Conservation (phyloP, 2,329 filamentous ascomycete species). For the Aureobasidium zeae region DNA sequence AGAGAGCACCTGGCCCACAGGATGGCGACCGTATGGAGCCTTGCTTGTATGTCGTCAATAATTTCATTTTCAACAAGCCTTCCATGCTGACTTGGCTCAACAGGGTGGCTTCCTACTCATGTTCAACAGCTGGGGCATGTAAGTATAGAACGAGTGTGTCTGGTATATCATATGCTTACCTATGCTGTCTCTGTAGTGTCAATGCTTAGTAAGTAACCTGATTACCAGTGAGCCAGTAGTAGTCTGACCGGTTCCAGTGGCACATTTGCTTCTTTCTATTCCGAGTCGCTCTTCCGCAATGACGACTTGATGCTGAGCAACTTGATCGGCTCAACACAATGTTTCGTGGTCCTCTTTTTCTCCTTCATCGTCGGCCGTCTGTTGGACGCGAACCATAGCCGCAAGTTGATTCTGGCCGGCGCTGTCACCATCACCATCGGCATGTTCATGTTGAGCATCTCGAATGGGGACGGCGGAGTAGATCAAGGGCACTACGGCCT, state of each 20-base stretch:
- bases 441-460: slow-evolving; percentile 37
- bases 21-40: slow-evolving; percentile 37
- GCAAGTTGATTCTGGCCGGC: slow-evolving; percentile 34
- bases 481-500: slow-evolving; percentile 33
- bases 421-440: slow-evolving; percentile 35
- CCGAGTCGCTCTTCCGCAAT: slow-evolving; percentile 34
- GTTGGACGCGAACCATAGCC: slow-evolving; percentile 39
- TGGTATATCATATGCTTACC: too few species aligned
- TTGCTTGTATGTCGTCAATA: slow-evolving; percentile 23
- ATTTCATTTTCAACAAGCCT: too few species aligned
- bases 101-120: slow-evolving; percentile 42
- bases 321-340: slow-evolving; percentile 41
- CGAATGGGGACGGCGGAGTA: slow-evolving; percentile 31
- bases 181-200: too few species aligned
- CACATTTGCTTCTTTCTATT: slow-evolving; percentile 42
- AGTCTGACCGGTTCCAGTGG: slow-evolving; percentile 22
- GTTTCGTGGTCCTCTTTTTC: slow-evolving; percentile 37
- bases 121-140: slow-evolving; percentile 42
- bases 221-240: background rate
- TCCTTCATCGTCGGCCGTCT: slow-evolving; percentile 41
- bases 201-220: slow-evolving; percentile 32
- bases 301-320: slow-evolving; percentile 36
- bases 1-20: slow-evolving; percentile 36
- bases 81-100: background rate
- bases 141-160: too few species aligned